phyloP scores from a whole-genome alignment of 805 yeast genomes.

The Candida peoriensis region DNA sequence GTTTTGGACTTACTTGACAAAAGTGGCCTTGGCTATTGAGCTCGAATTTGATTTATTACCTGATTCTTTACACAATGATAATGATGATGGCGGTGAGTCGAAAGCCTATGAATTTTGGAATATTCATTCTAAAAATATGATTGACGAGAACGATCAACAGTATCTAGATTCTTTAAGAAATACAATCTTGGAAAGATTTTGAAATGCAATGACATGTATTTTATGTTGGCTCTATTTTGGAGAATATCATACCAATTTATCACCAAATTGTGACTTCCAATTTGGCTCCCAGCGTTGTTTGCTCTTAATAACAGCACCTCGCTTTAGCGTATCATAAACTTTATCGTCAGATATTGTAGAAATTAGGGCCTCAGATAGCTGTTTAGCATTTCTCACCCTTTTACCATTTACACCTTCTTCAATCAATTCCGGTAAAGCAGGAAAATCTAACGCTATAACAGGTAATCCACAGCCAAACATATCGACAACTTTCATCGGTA shows the following conservation, averaged over 20 bases:
- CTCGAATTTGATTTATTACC: slow-evolving; percentile 44
- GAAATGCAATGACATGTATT: too few species aligned
- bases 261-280: slow-evolving; percentile 47
- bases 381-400: slow-evolving; percentile 38
- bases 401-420: slow-evolving; percentile 66
- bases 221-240: too few species aligned
- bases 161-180: slow-evolving; percentile 23
- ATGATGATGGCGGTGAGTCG: too few species aligned
- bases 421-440: slow-evolving; percentile 77
- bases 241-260: slow-evolving; percentile 12
- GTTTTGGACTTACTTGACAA: slow-evolving; percentile 43
- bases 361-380: slow-evolving; percentile 39
- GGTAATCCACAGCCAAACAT: slow-evolving; percentile 96
- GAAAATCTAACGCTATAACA: slow-evolving; percentile 71
- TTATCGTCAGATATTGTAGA: slow-evolving; percentile 28
- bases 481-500: slow-evolving; percentile 97
- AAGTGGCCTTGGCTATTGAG: slow-evolving; percentile 14
- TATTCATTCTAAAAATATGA: slow-evolving; percentile 29
- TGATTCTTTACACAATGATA: slow-evolving; percentile 42
- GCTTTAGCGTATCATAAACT: slow-evolving; percentile 38
- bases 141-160: slow-evolving; percentile 25
- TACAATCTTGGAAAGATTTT: slow-evolving; percentile 5
- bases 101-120: slow-evolving; percentile 49
- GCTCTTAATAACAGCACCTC: slow-evolving; percentile 75
- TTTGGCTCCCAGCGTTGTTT: slow-evolving; percentile 64